Evolutionary conservation across 2,329 filamentous ascomycete genomes (phyloP).

Genomic region (Mariannaea sp.): DNA sequence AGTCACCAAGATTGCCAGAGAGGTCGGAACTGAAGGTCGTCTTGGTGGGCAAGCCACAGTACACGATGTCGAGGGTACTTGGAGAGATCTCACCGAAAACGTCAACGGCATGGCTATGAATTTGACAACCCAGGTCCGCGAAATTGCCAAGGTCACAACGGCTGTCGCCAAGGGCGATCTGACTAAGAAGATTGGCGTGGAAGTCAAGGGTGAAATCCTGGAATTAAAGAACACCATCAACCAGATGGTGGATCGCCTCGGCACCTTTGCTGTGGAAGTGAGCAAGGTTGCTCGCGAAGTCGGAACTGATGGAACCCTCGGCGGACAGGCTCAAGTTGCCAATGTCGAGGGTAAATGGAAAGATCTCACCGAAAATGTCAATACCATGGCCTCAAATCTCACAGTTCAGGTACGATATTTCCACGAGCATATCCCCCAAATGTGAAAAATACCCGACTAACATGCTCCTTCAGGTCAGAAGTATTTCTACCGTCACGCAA

Average conservation of each 20-base stretch:
- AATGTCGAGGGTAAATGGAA: constrained; percentile 99
- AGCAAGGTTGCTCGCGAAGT: constrained; percentile 95
- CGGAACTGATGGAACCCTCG: constrained; percentile 92
- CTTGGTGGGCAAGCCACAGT: constrained; percentile 94
- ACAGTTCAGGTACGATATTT: constrained; percentile 61
- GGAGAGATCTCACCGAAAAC: constrained; percentile 92
- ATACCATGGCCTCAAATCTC: constrained; percentile 73
- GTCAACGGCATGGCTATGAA: constrained; percentile 99
- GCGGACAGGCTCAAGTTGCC: constrained; percentile 90
- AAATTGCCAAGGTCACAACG: constrained; percentile 95
- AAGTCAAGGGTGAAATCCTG: constrained; percentile 91
- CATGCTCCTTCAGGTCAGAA: constrained; percentile 66
- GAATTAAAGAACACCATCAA: constrained; percentile 98
- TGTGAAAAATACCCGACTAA: constrained; percentile 13
- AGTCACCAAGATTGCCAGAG: constrained; percentile 93
- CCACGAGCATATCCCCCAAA: background rate
- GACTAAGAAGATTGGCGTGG: constrained; percentile 93
- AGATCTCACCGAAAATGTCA: constrained; percentile 89
- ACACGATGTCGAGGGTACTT: constrained; percentile 95
- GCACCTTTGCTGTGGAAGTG: constrained; percentile 95
- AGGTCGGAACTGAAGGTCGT: constrained; percentile 94
- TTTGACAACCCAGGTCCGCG: constrained; percentile 93
- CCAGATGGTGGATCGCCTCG: constrained; percentile 96
- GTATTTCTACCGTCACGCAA: constrained; percentile 92
- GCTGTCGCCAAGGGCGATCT: constrained; percentile 93